Base-by-base conservation (phyloP, 495 filamentous ascomycete genomes). In the Penicilliopsis zonata region DNA sequence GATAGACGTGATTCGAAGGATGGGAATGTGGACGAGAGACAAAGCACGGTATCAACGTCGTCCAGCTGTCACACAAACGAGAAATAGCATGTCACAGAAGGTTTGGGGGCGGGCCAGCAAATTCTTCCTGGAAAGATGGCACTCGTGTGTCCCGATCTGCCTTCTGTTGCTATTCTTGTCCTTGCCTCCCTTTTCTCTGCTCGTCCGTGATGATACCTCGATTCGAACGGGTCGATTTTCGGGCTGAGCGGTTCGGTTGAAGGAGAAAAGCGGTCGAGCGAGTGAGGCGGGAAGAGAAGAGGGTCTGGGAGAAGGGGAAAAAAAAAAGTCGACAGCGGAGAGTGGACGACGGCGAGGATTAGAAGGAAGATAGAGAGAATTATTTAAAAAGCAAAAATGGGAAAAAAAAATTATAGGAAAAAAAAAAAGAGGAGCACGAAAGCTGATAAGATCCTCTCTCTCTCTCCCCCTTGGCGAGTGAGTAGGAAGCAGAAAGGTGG, bases 21-120 rank as follows among this genome's bases (percentile, higher is more conserved):
- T 55, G 53, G 44, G 56, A 59, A 61, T 57, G 54, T 49, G 44
- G 50, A 40, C 34, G 44, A 59, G 46, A 54, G 51, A 59, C 54
- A 44, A 52, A 53, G 54, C 48, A 56, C 55, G 41, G 55, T 55
- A 58, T 57, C 47, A 55, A 57, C 40, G 49, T 49, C 47, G 44
- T 53, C 41, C 52, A 56, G 55, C 49, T 58, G 58, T 62, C 53
- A 60, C 56, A 62, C 58, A 55, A 46, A 42, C 49, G 53, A 46
- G 41, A 40, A 39, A 43, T 53, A 57, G 53, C 57, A 53, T 58
- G 58, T 55, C 57, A 57, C 46, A 42, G 41, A 37, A 42, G 41
- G 33, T 29, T 32, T 40, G 13, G 14, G n/a, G 16, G 28, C 28
- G 13, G 28, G 28, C 28, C 14, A 30, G 28, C 14, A 13, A 30